Base-by-base conservation (phyloP, 2,329 filamentous ascomycete genomes). In the Penicillium sp. region DNA sequence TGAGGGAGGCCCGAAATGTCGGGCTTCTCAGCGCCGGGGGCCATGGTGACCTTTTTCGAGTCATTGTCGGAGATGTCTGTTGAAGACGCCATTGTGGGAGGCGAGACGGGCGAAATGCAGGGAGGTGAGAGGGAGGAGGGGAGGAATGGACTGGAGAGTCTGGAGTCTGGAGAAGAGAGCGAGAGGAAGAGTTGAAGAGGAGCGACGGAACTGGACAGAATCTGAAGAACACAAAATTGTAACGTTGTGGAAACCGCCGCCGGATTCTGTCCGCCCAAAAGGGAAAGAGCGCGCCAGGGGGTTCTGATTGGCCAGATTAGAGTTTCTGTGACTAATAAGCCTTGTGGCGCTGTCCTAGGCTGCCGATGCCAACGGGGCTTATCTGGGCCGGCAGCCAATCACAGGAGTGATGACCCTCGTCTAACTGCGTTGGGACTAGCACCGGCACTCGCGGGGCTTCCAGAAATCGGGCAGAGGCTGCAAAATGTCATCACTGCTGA, bases 21-120 rank as follows among this genome's bases (percentile, higher is more conserved):
- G 11, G 56, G 38, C 31, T 62, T 60, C 23, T 66, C 50, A 4
- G 41, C 58, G 26, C 58, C 61, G 41, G 46, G 46, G 53, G 55
- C 47, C 23, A 61, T 44, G 31, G 35, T 52, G 57, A 60, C 53
- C 53, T 64, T 63, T 56, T 61, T 62, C 58, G 48, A 49, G 41
- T 65, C 63, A 17, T 29, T 41, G 35, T 67, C 65, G 41, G 59
- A 52, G 38, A 66, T 64, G 31, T 67, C 65, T 47, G 45, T 26
- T 19, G 51, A 66, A 9, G 58, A 66, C 45, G 41, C 35, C 52
- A 61, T 66, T 55, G 30, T 38, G 56, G 26, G 23, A 53, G 21
- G 47, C 5, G 8, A 19, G n/a, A 38, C 6, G n/a, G 47, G 47
- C 17, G 30, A 56, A 44, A 17, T 21, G 54, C 21, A 21, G 44